Evolutionary conservation across 352 stramenopile species (phyloP), one percentile per base, ranked within the genome.

Genomic region (Pythium coloratum): DNA sequence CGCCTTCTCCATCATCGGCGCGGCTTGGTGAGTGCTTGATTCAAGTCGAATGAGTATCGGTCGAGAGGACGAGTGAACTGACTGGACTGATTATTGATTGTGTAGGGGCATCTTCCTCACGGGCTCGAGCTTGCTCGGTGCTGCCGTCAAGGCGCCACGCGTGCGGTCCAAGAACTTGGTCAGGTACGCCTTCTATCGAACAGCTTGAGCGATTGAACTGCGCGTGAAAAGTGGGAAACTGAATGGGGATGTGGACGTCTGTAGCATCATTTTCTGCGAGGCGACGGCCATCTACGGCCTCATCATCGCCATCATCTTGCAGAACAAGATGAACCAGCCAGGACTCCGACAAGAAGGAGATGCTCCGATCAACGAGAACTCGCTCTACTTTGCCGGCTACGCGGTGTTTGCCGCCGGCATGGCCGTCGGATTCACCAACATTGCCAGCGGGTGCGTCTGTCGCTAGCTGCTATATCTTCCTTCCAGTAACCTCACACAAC

Each of bases 211-310:
- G 46, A 53, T 5, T 53, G 18, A 26, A 9, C 14, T 1, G 46
- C 10, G 6, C 6, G 46, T 16, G 9, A 53, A 26, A 53, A 7
- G 6, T 4, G 46, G 32, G 46, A 26, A 16, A 32, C n/a, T 26
- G 20, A 32, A 53, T 14, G 46, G 24, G 4, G 20, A 6, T 32
- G 18, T 53, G 46, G 30, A 20, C 2, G 7, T 16, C 8, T 30
- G 9, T 32, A 96, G 95, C 81, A 98, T 99, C 64, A 99, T 99
- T 92, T 99, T 99, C 81, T 99, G 98, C 77, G 98, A 99, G 84
- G 98, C 98, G 12, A 99, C 96, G 26, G 98, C 98, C 59, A 99
- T 99, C 70, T 99, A 99, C 79, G 98, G 98, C 64, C 94, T 99
- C 66, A 99, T 99, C 66, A 98, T 99, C 84, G 97, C 97, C 49